These are phyloP conservation scores for Rhynchospora pubera DNA, from an alignment of 176 grass and related monocot species.

Conservation along the genomic window DNA sequence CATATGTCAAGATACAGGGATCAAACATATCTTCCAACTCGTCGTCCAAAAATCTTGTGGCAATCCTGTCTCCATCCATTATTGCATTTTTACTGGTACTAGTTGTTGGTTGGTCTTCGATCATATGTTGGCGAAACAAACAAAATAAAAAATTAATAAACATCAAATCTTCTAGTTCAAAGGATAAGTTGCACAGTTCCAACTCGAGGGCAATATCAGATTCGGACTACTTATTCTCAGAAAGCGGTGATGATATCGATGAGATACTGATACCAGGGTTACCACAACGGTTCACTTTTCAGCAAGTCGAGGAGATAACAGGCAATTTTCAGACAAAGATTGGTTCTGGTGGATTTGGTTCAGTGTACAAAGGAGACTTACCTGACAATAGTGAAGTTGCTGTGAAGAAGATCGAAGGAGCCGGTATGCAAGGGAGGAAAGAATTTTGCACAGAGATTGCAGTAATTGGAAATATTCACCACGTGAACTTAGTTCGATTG, in stretches of 20 bases:
- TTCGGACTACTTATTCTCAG: background rate
- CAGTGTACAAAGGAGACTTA: constrained; percentile 33
- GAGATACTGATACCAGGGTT: constrained; percentile 24
- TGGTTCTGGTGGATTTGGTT: constrained; percentile 35
- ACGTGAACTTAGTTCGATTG: constrained; percentile 44
- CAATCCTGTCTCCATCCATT: background rate
- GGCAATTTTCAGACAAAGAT: constrained; percentile 25
- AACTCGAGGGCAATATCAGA: background rate
- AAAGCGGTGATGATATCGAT: constrained; percentile 6
- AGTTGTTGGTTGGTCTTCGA: constrained; percentile 3
- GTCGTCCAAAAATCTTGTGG: constrained; percentile 11
- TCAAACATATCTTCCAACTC: constrained; percentile 4
- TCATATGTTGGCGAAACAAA: background rate
- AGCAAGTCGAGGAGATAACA: constrained; percentile 27
- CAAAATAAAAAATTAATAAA: background rate
- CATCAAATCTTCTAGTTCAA: background rate
- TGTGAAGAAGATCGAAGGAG: constrained; percentile 27
- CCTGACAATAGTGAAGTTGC: constrained; percentile 23
- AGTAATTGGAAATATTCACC: constrained; percentile 38
- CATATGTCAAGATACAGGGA: constrained; percentile 19
- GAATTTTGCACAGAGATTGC: constrained; percentile 30
- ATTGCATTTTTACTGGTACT: background rate
- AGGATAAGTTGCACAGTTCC: constrained; percentile 10
- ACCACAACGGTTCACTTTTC: constrained; percentile 26
- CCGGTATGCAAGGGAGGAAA: constrained; percentile 29